Evolutionary conservation across 1,284 basidiomycete genomes (phyloP), one percentile per base, ranked within the genome.

Genomic region (Exsudoporus floridanus): DNA sequence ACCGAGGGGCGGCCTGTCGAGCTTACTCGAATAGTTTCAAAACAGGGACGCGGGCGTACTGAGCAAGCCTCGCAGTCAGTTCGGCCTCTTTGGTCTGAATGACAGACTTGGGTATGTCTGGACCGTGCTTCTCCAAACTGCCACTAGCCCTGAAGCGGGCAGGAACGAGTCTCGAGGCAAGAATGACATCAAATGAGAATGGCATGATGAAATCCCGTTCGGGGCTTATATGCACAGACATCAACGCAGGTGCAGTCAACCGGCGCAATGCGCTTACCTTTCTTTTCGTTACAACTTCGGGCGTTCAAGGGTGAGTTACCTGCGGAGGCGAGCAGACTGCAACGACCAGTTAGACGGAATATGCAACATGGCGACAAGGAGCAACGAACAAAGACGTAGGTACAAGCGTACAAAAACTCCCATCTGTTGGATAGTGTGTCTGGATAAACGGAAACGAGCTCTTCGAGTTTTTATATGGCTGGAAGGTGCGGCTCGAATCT

Each of bases 291-390:
- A 21, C 25, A 52, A 19, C n/a, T n/a, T n/a, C 8, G 41, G 30
- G 53, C 28, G 62, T 66, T 70, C 18, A 66, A 57, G 62, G 66
- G 64, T 70, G 67, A 4, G 66, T 65, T 57, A 70, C 66, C 56
- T 67, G 67, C 16, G 66, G 46, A 30, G 53, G 54, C 33, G 56
- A 56, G 67, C 62, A 64, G 50, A 53, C 64, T 70, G 54, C n/a
- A n/a, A n/a, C 27, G 31, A 36, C 31, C 12, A 21, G 52, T 65
- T 5, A 63, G 54, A 54, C 1, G 13, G 13, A 31, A 1, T 31
- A 28, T 9, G 33, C 14, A 2, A 40, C 44, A 47, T 35, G 23
- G 12, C 14, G 21, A 49, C 7, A 39, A 42, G 41, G 35, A 46
- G 12, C 13, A 6, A 70, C 64, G 50, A 46, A 66, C 64, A 56